Evolutionary conservation across 2,329 filamentous ascomycete genomes (phyloP), one percentile per base, ranked within the genome.

Genomic region (Fusarium coffeatum): DNA sequence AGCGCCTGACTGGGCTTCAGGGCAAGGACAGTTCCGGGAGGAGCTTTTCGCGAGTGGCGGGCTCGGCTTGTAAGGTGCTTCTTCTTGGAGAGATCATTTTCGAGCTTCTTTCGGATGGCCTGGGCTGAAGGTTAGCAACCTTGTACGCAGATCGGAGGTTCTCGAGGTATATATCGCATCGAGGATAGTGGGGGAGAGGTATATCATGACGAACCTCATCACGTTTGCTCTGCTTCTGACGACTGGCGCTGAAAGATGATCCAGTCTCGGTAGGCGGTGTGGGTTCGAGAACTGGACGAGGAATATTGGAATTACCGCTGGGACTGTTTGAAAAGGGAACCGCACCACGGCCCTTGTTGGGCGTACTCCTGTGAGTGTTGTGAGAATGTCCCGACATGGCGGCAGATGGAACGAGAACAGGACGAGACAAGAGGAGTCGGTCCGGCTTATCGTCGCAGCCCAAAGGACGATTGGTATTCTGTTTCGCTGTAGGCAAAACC

Each of bases 21-120:
- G 76, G 96, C 93, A 66, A 99, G 91, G 65, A 99, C 96, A 59
- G 95, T 98, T 74, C 96, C 96, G 4, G 96, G 96, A 64, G 96
- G 95, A 60, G 95, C 95, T 85, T 98, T 98, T 79, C 94, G 92
- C 66, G 91, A 92, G 77, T 93, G 92, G 73, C 94, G 90, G 72
- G 94, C 91, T 75, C 94, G 91, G 74, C 89, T 87, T 71, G 90
- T 89, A 66, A 90, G 87, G 78, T 93, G 89, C 83, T 94, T 97
- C 89, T 98, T 98, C 86, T 98, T 98, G 87, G 89, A 97, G 83
- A 99, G 91, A 80, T 99, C 96, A 78, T 89, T 95, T 85, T 99
- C 96, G 86, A 99, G 92, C 85, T 98, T 98, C 78, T 90, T 90
- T 77, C 96, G 93, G 79, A 99, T 98, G 55, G 96, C 96, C 96